Conservation (phyloP, 2,329 filamentous ascomycete species). For the Orbilia quercus region DNA sequence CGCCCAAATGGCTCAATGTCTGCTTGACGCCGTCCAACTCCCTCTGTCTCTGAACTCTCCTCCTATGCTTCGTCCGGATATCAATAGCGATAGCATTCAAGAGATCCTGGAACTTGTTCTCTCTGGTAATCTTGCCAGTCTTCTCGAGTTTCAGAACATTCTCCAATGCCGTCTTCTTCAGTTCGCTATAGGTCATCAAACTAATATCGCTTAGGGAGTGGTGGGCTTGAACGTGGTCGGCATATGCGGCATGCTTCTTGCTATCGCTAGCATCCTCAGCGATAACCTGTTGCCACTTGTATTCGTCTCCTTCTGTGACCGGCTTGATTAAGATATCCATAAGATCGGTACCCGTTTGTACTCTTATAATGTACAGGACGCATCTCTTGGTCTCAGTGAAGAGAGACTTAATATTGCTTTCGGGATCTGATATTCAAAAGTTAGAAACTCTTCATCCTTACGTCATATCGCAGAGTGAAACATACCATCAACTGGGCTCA, state of each 20-base stretch:
- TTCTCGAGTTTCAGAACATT: conserved; percentile 92
- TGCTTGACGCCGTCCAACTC: conserved; percentile 86
- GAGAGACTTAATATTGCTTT: conserved; percentile 87
- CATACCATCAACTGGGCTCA: conserved; percentile 81
- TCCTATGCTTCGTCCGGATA: conserved; percentile 94
- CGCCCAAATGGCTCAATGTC: conserved; percentile 79
- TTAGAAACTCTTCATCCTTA: conserved; percentile 58
- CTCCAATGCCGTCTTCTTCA: conserved; percentile 92
- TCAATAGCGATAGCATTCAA: conserved; percentile 96
- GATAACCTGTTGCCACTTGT: conserved; percentile 84
- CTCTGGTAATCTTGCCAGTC: conserved; percentile 81
- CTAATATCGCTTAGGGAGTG: conserved; percentile 80
- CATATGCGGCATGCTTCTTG: conserved; percentile 83
- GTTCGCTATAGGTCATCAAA: conserved; percentile 84
- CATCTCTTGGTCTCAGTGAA: conserved; percentile 99
- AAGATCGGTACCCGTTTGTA: conserved; percentile 91
- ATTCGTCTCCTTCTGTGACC: conserved; percentile 85
- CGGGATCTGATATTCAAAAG: conserved; percentile 73
- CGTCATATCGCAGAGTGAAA: background rate
- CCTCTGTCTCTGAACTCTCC: conserved; percentile 88
- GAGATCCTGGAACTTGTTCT: conserved; percentile 97
- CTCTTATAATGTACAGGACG: conserved; percentile 95
- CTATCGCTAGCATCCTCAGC: conserved; percentile 78
- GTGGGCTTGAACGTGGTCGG: conserved; percentile 73
- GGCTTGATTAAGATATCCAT: conserved; percentile 94